Percentiles rank a stretch among this genome's conserved stretches.
phyloP scores from a whole-genome alignment of 1,284 basidiomycete species.

The Fistulinella staudtii region DNA sequence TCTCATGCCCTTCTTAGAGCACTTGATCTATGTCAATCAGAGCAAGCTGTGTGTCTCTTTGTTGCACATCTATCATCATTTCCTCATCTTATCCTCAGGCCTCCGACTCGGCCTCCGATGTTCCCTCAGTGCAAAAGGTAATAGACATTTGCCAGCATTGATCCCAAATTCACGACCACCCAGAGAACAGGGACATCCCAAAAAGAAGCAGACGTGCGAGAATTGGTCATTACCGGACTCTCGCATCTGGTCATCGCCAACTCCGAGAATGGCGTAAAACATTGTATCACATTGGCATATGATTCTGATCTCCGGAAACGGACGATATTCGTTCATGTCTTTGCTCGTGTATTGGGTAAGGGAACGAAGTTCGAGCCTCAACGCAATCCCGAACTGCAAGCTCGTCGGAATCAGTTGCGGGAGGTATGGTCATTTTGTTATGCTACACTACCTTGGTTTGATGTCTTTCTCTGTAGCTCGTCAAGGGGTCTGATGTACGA shows the following conservation, averaged over 20 bases:
- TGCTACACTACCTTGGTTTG: background rate
- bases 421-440: conserved; percentile 48
- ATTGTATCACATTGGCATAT: conserved; percentile 80
- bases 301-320: conserved; percentile 72
- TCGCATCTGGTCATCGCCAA: conserved; percentile 82
- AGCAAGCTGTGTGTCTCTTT: conserved; percentile 38
- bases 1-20: conserved; percentile 62
- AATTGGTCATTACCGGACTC: conserved; percentile 73
- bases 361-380: conserved; percentile 69
- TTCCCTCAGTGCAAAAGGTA: conserved; percentile 51
- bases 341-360: conserved; percentile 79
- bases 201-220: conserved; percentile 60
- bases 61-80: background rate
- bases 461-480: conserved; percentile 44
- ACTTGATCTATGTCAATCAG: conserved; percentile 49
- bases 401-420: conserved; percentile 56
- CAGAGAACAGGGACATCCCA: conserved; percentile 48
- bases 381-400: conserved; percentile 49
- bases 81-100: conserved; percentile 30
- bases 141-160: conserved; percentile 4
- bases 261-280: conserved; percentile 86
- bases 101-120: conserved; percentile 52
- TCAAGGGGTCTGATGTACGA: conserved; percentile 66
- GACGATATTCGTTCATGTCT: conserved; percentile 84
- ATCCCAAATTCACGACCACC: conserved; percentile 6